These are phyloP conservation scores for Pichia inconspicua DNA, from an alignment of 1,139 yeast species.

Conservation along the genomic window DNA sequence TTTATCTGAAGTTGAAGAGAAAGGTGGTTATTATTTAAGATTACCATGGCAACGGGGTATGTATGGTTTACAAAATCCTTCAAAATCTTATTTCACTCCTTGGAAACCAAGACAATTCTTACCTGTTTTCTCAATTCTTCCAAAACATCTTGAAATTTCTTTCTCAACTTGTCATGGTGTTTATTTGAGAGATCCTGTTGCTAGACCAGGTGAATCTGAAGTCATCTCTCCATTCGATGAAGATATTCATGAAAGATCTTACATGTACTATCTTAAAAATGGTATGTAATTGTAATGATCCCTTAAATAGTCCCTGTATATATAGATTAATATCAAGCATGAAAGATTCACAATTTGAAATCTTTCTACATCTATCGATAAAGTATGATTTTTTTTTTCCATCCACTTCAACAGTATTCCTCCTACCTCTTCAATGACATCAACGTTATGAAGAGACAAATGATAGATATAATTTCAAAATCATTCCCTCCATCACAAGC, in stretches of 20 bases:
- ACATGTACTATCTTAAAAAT: slow-evolving; percentile 85
- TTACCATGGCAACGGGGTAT: slow-evolving; percentile 73
- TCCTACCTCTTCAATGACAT: neutral
- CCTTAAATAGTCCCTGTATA: neutral
- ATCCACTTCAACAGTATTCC: too few species aligned
- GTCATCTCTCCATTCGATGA: slow-evolving; percentile 85
- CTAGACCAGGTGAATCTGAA: slow-evolving; percentile 95
- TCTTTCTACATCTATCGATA: too few species aligned
- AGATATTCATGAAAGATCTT: slow-evolving; percentile 86
- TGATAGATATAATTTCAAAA: slow-evolving; percentile 4
- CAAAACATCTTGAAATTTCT: slow-evolving; percentile 84
- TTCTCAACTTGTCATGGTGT: slow-evolving; percentile 92
- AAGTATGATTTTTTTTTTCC: too few species aligned
- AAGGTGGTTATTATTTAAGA: slow-evolving; percentile 45
- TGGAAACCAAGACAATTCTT: slow-evolving; percentile 93
- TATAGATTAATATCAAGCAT: neutral
- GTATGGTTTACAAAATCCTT: slow-evolving; percentile 71
- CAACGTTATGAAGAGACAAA: neutral
- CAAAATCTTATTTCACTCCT: slow-evolving; percentile 86
- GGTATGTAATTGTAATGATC: slow-evolving; percentile 41
- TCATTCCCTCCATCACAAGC: slow-evolving; percentile 27
- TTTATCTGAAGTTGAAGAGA: slow-evolving; percentile 46
- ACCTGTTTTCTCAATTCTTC: slow-evolving; percentile 87
- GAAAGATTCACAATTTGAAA: neutral
- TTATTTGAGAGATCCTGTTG: slow-evolving; percentile 91